Evolutionary conservation across 192 early-diverging fungal genomes (phyloP).

Genomic region (Chytriomyces hyalinus): DNA sequence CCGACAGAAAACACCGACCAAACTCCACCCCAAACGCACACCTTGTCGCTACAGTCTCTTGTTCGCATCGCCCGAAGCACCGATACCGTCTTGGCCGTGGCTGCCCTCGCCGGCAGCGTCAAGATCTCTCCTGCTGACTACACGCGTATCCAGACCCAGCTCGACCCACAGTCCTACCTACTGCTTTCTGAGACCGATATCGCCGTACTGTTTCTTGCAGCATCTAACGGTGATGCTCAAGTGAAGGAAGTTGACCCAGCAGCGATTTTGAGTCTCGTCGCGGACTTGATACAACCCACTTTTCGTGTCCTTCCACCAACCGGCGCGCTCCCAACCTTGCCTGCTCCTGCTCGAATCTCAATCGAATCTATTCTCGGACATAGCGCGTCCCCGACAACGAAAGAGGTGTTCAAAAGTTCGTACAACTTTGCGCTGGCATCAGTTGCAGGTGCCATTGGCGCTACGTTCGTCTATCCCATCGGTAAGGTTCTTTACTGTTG

Average conservation of each 20-base stretch:
- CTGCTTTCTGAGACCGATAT: background rate
- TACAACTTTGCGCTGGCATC: constrained; percentile 84
- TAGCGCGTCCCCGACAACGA: constrained; percentile 29
- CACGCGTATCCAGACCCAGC: background rate
- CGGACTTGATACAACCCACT: too few species aligned
- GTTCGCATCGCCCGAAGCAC: background rate
- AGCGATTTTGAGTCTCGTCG: too few species aligned
- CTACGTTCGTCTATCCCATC: constrained; percentile 94
- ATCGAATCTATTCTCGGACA: constrained; percentile 20
- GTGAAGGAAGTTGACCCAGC: too few species aligned
- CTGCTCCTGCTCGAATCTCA: background rate
- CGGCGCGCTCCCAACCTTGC: background rate
- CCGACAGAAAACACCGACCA: background rate
- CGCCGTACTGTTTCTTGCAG: background rate
- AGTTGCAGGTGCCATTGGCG: constrained; percentile 92
- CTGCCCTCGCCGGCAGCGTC: background rate
- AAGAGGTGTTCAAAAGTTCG: constrained; percentile 61
- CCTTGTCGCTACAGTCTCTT: background rate
- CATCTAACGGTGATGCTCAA: too few species aligned
- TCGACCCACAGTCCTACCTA: background rate
- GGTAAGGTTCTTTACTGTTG: constrained; percentile 33
- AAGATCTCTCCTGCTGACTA: background rate
- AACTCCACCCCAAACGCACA: background rate
- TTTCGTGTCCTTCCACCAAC: background rate
- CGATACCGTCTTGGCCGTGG: constrained; percentile 5